Base-by-base conservation (phyloP, 2,329 filamentous ascomycete species). In the Cladophialophora chaetospira region DNA sequence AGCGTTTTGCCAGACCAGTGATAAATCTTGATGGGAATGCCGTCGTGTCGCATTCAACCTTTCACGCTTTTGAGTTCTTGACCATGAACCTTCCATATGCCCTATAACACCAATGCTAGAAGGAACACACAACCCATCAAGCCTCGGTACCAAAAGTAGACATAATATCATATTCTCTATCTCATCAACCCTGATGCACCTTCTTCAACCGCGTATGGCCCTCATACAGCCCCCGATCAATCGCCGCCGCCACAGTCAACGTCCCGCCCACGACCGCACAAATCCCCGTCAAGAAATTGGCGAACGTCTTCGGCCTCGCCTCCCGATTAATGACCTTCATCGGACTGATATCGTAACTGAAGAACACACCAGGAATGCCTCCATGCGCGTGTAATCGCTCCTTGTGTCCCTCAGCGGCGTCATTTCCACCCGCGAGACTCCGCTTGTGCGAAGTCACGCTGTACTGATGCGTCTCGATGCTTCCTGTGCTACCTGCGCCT, bases 291-390 rank as follows among this genome's bases (percentile, higher is more conserved):
- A 99, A 75, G 79, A 99, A 99, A 15, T 89, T 89, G 0, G 90
- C 85, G 72, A 99, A 95, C 3, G 88, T 88, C 80, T 97, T 97
- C 59, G 87, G 80, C 44, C 90, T 85, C 65, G 89, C 88, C 77
- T 99, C 95, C 53, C 92, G 88, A 79, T 99, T 99, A 75, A 99
- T 88, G 60, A 99, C 93, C 78, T 97, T 99, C 94, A 99, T 99
- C 4, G 94, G 94, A 2, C 93, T 97, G 72, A 99, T 99, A 68
- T 99, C 94, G 68, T 99, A 99, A 64, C 91, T 96, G 78, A 99
- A 97, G 79, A 99, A 99, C 11, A 99, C 92, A 40, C 94, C 94
- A 0, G 94, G 94, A 67, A 99, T 97, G 64, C 94, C 94, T 59
- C 91, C 92, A 52, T 86, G 79, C 2, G 93, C 90, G 73, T 99